These are phyloP conservation scores for Coniochaeta sp. DNA, from an alignment of 2,329 filamentous ascomycete species.

Conservation along the genomic window DNA sequence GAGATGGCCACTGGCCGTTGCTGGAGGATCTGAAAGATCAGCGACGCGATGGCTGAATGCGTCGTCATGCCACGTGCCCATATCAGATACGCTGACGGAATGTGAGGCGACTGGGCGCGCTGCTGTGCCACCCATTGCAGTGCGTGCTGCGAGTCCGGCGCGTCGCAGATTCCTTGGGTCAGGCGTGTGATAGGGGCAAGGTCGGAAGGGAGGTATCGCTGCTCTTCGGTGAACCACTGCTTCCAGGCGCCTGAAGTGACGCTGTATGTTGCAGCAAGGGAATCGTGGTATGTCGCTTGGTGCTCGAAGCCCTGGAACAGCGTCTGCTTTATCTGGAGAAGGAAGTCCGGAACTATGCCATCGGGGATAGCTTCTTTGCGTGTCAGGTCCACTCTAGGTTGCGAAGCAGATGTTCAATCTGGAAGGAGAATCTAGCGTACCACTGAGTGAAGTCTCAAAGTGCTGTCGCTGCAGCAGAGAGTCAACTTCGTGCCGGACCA, in stretches of 20 bases:
- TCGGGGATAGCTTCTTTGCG: constrained; percentile 3
- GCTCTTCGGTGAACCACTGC: constrained; percentile 18
- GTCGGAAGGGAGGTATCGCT: constrained; percentile 15
- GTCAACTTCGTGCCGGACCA: constrained; percentile 7
- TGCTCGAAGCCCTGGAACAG: constrained; percentile 15
- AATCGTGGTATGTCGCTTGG: constrained; percentile 18
- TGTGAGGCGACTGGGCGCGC: constrained; percentile 10
- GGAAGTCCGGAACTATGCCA: constrained; percentile 5
- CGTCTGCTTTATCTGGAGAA: constrained; percentile 10
- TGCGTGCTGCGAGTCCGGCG: constrained; percentile 19
- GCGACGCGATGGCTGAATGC: constrained; percentile 16
- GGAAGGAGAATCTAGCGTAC: background rate
- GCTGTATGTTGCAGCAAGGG: constrained; percentile 16
- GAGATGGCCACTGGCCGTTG: constrained; percentile 15
- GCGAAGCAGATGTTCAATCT: background rate
- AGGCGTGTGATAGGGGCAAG: constrained; percentile 12
- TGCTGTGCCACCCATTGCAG: constrained; percentile 18
- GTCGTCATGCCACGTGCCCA: constrained; percentile 21
- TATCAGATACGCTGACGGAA: constrained; percentile 16
- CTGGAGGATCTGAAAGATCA: constrained; percentile 18
- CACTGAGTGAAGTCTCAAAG: background rate
- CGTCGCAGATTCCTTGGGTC: constrained; percentile 18
- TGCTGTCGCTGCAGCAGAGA: constrained; percentile 4
- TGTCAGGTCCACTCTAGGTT: background rate
- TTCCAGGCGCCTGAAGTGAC: constrained; percentile 18